Percentiles rank a stretch among this genome's conserved stretches.
These are phyloP conservation scores for Termitomyces sp. DNA, from an alignment of 768 basidiomycete genomes.

Conservation along the genomic window DNA sequence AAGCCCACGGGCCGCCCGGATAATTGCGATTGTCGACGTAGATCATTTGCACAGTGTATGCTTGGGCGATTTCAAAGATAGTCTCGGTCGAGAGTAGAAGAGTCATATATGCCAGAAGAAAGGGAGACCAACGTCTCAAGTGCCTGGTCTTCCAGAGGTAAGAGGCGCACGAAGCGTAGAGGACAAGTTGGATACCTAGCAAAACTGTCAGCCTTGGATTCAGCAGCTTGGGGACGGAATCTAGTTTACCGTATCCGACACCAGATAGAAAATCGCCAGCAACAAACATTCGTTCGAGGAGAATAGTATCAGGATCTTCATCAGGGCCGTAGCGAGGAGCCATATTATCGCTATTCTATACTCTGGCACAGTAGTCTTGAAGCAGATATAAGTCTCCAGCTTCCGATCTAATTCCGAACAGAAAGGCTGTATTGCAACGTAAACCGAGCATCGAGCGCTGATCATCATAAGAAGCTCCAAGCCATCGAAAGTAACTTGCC, in stretches of 20 bases:
- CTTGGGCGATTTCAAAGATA: conserved; percentile 27
- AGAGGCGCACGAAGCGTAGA: conserved; percentile 22
- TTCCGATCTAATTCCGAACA: not conserved
- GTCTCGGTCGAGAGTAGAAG: conserved; percentile 26
- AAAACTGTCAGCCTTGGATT: not conserved
- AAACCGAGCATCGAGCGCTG: not conserved
- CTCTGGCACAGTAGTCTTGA: not conserved
- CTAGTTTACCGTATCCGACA: conserved; percentile 24
- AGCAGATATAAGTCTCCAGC: not conserved
- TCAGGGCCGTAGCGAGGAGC: conserved; percentile 23
- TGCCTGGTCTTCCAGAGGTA: conserved; percentile 27
- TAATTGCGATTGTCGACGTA: conserved; percentile 30
- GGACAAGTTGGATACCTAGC: conserved; percentile 25
- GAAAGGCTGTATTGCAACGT: not conserved
- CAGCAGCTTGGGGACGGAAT: not conserved
- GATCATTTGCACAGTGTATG: conserved; percentile 26
- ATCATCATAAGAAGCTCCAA: not conserved
- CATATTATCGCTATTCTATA: not conserved
- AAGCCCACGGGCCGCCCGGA: conserved; percentile 30
- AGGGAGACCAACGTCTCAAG: conserved; percentile 11
- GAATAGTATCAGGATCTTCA: conserved; percentile 20
- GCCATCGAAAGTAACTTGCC: too few relatives aligned
- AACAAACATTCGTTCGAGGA: conserved; percentile 28
- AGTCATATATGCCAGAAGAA: conserved; percentile 27
- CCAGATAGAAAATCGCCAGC: conserved; percentile 30